Percentiles rank a stretch among this genome's conserved stretches.
phyloP scores from a whole-genome alignment of 2,329 filamentous ascomycete genomes.

The Plenodomus biglobosus region DNA sequence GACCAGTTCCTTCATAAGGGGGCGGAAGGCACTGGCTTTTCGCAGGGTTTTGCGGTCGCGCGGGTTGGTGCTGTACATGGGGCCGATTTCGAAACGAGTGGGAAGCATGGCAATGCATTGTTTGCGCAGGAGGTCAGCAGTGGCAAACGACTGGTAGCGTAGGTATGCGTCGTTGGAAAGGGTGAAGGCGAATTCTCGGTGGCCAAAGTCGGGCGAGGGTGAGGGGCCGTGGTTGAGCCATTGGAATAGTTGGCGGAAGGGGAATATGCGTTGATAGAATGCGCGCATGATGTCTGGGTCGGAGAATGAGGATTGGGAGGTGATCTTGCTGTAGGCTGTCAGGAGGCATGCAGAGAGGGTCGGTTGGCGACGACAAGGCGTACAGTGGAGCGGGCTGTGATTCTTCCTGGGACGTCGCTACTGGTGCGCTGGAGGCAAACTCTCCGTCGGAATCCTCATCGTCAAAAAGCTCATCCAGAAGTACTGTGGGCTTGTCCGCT shows the following conservation, averaged over 20 bases:
- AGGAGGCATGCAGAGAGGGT: constrained; percentile 7
- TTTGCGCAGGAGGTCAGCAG: constrained; percentile 76
- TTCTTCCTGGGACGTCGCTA: constrained; percentile 48
- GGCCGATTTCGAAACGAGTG: constrained; percentile 95
- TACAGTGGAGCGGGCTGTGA: constrained; percentile 47
- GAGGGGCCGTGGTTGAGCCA: constrained; percentile 94
- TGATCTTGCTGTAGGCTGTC: constrained; percentile 29
- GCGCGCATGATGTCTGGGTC: constrained; percentile 86
- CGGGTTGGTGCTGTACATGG: constrained; percentile 93
- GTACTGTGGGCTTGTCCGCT: constrained; percentile 38
- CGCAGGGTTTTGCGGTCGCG: constrained; percentile 86
- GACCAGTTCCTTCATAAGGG: constrained; percentile 88
- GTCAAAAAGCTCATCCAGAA: constrained; percentile 62
- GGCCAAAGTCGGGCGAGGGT: constrained; percentile 82
- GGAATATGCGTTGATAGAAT: constrained; percentile 95
- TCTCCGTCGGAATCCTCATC: constrained; percentile 60
- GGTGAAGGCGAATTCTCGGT: constrained; percentile 95
- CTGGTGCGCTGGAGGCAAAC: constrained; percentile 58
- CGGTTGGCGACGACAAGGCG: too few relatives aligned
- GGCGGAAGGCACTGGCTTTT: constrained; percentile 79
- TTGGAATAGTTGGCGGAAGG: constrained; percentile 91
- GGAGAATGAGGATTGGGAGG: constrained; percentile 53
- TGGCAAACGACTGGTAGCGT: constrained; percentile 80
- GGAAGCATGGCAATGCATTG: constrained; percentile 87
- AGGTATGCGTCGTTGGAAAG: constrained; percentile 90